Evolutionary conservation across 1,284 basidiomycete species (phyloP).

Genomic region (Cutaneotrichosporon mucoides): DNA sequence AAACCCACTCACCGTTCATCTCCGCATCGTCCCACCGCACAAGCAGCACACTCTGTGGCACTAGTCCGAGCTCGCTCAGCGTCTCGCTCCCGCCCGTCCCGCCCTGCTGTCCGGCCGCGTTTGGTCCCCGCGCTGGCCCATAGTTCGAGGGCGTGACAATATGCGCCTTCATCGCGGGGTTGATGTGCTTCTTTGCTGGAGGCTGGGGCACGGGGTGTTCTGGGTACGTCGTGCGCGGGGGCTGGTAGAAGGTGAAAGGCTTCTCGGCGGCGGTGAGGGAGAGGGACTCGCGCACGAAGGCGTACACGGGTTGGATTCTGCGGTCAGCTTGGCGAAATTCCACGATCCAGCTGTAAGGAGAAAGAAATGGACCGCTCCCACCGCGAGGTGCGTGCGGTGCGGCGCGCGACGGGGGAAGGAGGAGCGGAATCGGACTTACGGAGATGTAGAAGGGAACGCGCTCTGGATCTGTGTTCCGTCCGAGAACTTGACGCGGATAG

Average conservation of each 20-base stretch:
- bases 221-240: slow-evolving; percentile 41
- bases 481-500: slow-evolving; percentile 45
- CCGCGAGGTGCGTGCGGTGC: too few species aligned
- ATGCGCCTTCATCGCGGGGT: slow-evolving; percentile 22
- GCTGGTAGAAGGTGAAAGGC: slow-evolving; percentile 48
- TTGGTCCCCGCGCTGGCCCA: slow-evolving; percentile 24
- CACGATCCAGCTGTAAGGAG: too few species aligned
- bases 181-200: slow-evolving; percentile 19
- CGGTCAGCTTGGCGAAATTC: not conserved
- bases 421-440: slow-evolving; percentile 25
- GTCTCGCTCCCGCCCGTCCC: slow-evolving; percentile 42
- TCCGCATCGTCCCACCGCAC: slow-evolving; percentile 43
- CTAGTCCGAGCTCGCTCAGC: slow-evolving; percentile 41
- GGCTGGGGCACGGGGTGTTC: slow-evolving; percentile 32
- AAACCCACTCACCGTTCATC: slow-evolving; percentile 41
- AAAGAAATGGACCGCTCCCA: too few species aligned
- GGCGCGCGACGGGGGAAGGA: too few species aligned
- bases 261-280: slow-evolving; percentile 22
- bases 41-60: slow-evolving; percentile 47
- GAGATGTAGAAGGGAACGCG: slow-evolving; percentile 38
- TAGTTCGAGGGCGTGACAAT: slow-evolving; percentile 40
- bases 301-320: slow-evolving; percentile 48
- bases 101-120: slow-evolving; percentile 26
- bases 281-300: slow-evolving; percentile 43
- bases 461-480: slow-evolving; percentile 47